Evolutionary conservation across 176 grass and related monocot species (phyloP).

Genomic region (Tillandsia leiboldiana): DNA sequence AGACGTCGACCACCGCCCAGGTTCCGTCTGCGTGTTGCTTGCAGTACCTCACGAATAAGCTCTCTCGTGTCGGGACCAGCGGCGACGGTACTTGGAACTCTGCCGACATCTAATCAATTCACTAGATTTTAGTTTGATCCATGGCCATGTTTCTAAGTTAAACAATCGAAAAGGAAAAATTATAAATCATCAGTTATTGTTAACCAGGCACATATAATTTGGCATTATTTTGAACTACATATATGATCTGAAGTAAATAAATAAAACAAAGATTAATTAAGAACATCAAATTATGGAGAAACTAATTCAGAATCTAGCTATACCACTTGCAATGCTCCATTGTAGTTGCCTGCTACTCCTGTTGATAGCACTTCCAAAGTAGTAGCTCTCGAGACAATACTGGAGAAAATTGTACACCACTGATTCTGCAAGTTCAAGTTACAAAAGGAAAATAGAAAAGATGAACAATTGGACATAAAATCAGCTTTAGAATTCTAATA

Average conservation of each 20-base stretch:
- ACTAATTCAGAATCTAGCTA: neutral
- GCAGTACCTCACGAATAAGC: conserved; percentile 91
- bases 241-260: neutral
- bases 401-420: conserved; percentile 69
- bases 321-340: conserved; percentile 93
- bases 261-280: neutral
- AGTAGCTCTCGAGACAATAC: conserved; percentile 66
- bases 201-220: too few relatives aligned
- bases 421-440: conserved; percentile 44
- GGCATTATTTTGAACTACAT: too few relatives aligned
- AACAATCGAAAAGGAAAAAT: too few relatives aligned
- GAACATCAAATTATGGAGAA: neutral
- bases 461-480: neutral
- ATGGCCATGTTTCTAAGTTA: too few relatives aligned
- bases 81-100: conserved; percentile 97
- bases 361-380: conserved; percentile 85
- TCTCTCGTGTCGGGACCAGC: conserved; percentile 74
- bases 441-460: neutral
- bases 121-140: neutral
- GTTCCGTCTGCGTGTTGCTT: conserved; percentile 78
- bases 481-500: neutral
- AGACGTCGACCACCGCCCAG: conserved; percentile 91
- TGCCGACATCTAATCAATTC: conserved; percentile 67
- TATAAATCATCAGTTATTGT: too few relatives aligned
- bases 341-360: conserved; percentile 78